phyloP scores from a whole-genome alignment of 352 stramenopile genomes.

The Phytophthora meadii region DNA sequence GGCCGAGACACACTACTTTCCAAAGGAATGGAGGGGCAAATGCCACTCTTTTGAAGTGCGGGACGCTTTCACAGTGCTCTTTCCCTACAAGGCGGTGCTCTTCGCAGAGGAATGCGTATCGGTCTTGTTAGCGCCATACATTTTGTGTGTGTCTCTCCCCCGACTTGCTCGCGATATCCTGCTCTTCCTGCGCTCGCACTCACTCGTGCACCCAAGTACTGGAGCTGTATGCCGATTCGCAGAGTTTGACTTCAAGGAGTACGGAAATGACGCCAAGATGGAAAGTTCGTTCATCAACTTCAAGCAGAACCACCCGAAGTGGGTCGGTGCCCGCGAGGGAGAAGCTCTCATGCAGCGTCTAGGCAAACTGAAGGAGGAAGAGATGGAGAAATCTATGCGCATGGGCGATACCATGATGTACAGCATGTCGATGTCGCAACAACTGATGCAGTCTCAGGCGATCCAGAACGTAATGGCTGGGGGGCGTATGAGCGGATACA shows the following conservation, averaged over 20 bases:
- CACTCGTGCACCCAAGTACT: constrained; percentile 91
- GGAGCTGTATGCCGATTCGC: constrained; percentile 95
- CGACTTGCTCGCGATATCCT: constrained; percentile 90
- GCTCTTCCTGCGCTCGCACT: constrained; percentile 94
- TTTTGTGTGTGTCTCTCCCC: constrained; percentile 96
- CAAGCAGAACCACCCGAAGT: constrained; percentile 91
- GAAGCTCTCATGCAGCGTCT: constrained; percentile 76
- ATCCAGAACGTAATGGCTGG: constrained; percentile 81
- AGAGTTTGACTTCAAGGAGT: constrained; percentile 98
- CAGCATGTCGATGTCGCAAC: constrained; percentile 85
- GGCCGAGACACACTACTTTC: constrained; percentile 97
- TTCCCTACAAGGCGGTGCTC: constrained; percentile 95
- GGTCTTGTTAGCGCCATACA: constrained; percentile 95
- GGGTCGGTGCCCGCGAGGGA: constrained; percentile 79
- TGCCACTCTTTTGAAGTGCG: constrained; percentile 89
- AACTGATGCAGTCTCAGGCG: constrained; percentile 88
- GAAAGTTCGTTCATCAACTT: constrained; percentile 98
- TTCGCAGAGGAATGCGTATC: constrained; percentile 94
- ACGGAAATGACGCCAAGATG: constrained; percentile 95
- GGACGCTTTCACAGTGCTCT: constrained; percentile 90
- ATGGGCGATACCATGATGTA: constrained; percentile 87
- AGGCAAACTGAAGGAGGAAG: constrained; percentile 77
- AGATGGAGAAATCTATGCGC: constrained; percentile 89
- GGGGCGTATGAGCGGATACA: constrained; percentile 49
- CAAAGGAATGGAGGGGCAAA: constrained; percentile 92